Conservation (phyloP, 1,139 yeast genomes). For the Debaryomyces sp. region DNA sequence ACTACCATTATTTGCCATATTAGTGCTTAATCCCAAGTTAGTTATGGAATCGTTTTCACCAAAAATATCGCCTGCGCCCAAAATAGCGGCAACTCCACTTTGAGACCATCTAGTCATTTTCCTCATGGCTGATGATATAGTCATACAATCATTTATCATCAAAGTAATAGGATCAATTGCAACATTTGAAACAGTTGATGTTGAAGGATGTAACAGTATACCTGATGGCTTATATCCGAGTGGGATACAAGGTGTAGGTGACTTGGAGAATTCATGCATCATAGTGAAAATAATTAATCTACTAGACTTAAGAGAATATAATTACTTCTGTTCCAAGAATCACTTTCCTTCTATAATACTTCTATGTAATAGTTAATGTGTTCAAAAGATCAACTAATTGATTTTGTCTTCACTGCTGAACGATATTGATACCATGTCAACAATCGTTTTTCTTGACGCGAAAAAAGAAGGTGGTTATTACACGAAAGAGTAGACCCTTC, state of each 20-base stretch:
- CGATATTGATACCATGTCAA: constrained; percentile 9
- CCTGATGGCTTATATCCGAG: not conserved
- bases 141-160: constrained; percentile 85
- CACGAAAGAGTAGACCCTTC: constrained; percentile 8
- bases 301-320: not conserved
- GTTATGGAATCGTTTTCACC: constrained; percentile 41
- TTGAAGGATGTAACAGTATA: not conserved
- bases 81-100: constrained; percentile 85
- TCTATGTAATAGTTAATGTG: constrained; percentile 1
- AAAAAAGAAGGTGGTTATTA: constrained; percentile 2
- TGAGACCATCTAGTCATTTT: constrained; percentile 80
- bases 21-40: constrained; percentile 28
- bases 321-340: constrained; percentile 1
- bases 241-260: constrained; percentile 11
- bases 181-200: constrained; percentile 11
- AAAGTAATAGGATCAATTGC: constrained; percentile 81
- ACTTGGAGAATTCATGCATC: constrained; percentile 12
- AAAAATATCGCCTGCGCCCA: constrained; percentile 60
- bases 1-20: constrained; percentile 18
- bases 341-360: constrained; percentile 2
- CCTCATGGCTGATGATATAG: constrained; percentile 88
- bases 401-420: not conserved
- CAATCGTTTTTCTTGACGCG: constrained; percentile 6
- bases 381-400: not conserved
- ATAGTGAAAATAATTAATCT: constrained; percentile 1